Evolutionary conservation across 192 early-diverging fungal genomes (phyloP), one percentile per base, ranked within the genome.

Genomic region (Entophlyctis luteolus): DNA sequence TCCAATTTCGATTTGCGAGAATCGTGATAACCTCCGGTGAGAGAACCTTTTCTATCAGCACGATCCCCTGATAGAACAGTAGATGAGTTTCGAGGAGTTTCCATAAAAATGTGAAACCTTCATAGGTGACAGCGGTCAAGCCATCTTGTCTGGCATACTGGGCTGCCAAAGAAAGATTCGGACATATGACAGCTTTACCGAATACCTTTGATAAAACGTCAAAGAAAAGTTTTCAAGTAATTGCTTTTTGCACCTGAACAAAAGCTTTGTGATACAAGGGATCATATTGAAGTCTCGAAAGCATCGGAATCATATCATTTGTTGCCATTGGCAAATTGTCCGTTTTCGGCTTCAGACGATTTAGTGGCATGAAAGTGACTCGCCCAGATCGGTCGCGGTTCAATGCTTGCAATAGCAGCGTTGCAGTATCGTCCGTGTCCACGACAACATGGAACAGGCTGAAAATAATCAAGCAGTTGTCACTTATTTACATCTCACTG

Each of bases 361-460:
- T 97, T 48, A 99, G 79, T 0, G 96, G 96, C 86, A 99, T 93
- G 65, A 97, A 93, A 0, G 96, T 97, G 42, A 97, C 86, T 2
- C 96, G 84, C 4, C 94, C 96, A 27, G 78, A 79, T 67, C 86
- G 80, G 55, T 88, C 79, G 20, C 67, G 34, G 31, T 75, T 80
- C 77, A 86, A 59, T 12, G 65, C 69, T n/a, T 72, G 63, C 33
- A 99, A 66, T 14, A 97, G 70, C 25, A 60, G 70, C 12, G 90
- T 87, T 0, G 96, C 94, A 2, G 92, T 95, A n/a, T 81, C 81
- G 60, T 99, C 96, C 1, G 84, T 89, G 67, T 99, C 94, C 0
- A 99, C 94, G 18, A 99, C 96, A 18, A 99, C 86, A 70, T 97
- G 91, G 75, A 97, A 99, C 55, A 99, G 75, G 67, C 93, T 94